Evolutionary conservation across 192 early-diverging fungal genomes (phyloP).

Genomic region (Podila epicladia): DNA sequence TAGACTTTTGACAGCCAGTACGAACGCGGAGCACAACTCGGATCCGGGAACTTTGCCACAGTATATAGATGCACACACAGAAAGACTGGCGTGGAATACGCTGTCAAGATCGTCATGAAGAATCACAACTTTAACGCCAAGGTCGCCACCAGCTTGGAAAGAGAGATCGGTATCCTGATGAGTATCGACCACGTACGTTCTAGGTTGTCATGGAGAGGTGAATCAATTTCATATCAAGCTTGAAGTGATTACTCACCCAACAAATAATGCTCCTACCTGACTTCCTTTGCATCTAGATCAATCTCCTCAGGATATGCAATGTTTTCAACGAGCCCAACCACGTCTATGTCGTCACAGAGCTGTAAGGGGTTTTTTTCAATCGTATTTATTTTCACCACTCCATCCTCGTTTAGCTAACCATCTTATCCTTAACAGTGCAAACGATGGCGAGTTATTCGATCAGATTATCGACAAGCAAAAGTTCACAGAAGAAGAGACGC

Average conservation of each 20-base stretch:
- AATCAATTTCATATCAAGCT: not conserved
- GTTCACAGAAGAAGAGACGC: slow-evolving; percentile 80
- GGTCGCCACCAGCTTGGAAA: slow-evolving; percentile 68
- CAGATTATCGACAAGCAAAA: slow-evolving; percentile 80
- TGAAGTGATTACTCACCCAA: slow-evolving; percentile 13
- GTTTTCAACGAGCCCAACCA: slow-evolving; percentile 26
- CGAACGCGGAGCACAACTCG: slow-evolving; percentile 32
- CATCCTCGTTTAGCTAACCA: not conserved
- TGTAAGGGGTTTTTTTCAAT: slow-evolving; percentile 20
- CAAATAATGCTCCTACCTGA: slow-evolving; percentile 46
- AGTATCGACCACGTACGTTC: slow-evolving; percentile 66
- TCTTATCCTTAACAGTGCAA: slow-evolving; percentile 57
- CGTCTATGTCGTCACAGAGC: slow-evolving; percentile 41
- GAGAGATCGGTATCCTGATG: slow-evolving; percentile 78
- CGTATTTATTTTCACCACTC: not conserved
- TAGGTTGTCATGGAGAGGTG: not conserved
- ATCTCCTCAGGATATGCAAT: slow-evolving; percentile 34
- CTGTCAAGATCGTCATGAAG: slow-evolving; percentile 80
- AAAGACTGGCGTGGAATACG: slow-evolving; percentile 64
- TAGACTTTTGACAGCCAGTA: slow-evolving; percentile 53
- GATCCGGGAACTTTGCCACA: slow-evolving; percentile 72
- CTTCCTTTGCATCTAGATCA: slow-evolving; percentile 13
- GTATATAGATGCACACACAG: slow-evolving; percentile 65
- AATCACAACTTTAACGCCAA: slow-evolving; percentile 73
- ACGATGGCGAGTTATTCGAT: slow-evolving; percentile 94